Conservation (phyloP, 2,329 filamentous ascomycete species). For the Aspergillus sp. region DNA sequence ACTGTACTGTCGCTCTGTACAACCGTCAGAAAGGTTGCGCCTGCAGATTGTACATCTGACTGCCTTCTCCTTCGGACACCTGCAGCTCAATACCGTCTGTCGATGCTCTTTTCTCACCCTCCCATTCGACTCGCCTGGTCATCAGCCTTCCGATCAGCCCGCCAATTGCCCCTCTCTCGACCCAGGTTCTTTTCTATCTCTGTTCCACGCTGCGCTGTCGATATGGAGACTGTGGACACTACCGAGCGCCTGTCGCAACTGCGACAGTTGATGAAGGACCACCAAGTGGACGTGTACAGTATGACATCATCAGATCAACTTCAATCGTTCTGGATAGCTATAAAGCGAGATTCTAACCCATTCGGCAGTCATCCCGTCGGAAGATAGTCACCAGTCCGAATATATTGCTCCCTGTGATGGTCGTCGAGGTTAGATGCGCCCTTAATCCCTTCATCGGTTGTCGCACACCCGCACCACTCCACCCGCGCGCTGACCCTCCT, state of each 20-base stretch:
- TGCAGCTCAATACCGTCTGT: slow-evolving; percentile 10
- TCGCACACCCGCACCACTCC: slow-evolving; percentile 3
- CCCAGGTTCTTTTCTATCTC: slow-evolving; percentile 40
- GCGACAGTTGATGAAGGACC: slow-evolving; percentile 80
- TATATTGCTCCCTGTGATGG: slow-evolving; percentile 97
- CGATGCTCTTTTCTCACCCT: slow-evolving; percentile 36
- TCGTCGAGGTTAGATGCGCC: slow-evolving; percentile 61
- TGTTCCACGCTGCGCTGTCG: slow-evolving; percentile 38
- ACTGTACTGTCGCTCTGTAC: neutral
- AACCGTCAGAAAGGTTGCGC: neutral
- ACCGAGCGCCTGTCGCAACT: slow-evolving; percentile 72
- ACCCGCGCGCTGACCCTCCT: slow-evolving; percentile 14
- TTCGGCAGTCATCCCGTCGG: slow-evolving; percentile 80
- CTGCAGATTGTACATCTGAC: neutral
- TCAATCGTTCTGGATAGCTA: slow-evolving; percentile 1
- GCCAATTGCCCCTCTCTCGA: slow-evolving; percentile 22
- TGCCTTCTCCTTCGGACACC: neutral
- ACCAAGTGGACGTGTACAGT: slow-evolving; percentile 91
- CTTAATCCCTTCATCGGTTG: slow-evolving; percentile 5
- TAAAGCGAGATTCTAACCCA: slow-evolving; percentile 33
- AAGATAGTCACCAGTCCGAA: slow-evolving; percentile 96
- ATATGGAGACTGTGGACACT: slow-evolving; percentile 80
- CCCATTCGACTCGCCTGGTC: slow-evolving; percentile 29
- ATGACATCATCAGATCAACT: slow-evolving; percentile 30
- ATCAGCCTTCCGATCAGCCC: slow-evolving; percentile 28